Percentiles rank a stretch among this genome's conserved stretches.
These are phyloP conservation scores for Dimargaris xerosporica DNA, from an alignment of 192 early-diverging fungal genomes.

Conservation along the genomic window DNA sequence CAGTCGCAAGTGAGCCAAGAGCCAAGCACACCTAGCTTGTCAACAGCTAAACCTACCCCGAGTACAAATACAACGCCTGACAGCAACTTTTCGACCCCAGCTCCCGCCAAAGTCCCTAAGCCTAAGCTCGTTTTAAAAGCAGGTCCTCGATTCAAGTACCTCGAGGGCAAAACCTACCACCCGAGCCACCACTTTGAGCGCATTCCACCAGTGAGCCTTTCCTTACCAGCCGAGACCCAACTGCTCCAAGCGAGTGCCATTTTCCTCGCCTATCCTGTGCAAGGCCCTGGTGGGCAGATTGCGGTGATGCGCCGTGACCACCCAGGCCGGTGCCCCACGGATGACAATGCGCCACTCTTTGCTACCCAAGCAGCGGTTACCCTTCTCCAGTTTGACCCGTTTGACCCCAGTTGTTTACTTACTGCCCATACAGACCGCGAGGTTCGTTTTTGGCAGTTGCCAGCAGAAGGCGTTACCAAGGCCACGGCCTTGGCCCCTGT, in stretches of 20 bases:
- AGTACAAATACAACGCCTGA: background rate
- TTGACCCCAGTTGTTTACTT: constrained; percentile 37
- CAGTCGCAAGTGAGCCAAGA: background rate
- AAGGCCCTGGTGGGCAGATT: constrained; percentile 67
- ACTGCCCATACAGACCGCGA: constrained; percentile 15
- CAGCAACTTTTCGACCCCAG: background rate
- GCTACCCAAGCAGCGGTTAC: constrained; percentile 41
- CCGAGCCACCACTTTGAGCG: constrained; percentile 49
- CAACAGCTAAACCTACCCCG: background rate
- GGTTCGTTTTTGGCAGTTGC: background rate
- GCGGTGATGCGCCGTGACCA: constrained; percentile 44
- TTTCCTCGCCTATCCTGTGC: constrained; percentile 54
- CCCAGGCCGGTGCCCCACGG: constrained; percentile 46
- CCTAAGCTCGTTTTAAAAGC: constrained; percentile 3
- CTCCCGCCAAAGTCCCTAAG: background rate
- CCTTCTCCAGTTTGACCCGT: constrained; percentile 60
- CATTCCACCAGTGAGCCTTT: constrained; percentile 24
- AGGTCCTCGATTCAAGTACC: constrained; percentile 37
- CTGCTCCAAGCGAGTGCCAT: constrained; percentile 30
- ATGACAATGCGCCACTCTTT: constrained; percentile 36
- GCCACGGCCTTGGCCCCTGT: background rate
- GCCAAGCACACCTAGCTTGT: background rate
- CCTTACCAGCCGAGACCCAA: constrained; percentile 22
- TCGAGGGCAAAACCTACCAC: constrained; percentile 38
- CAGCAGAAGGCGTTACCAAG: background rate